These are phyloP conservation scores for Orbilia brochopaga DNA, from an alignment of 2,329 filamentous ascomycete species.

Conservation along the genomic window DNA sequence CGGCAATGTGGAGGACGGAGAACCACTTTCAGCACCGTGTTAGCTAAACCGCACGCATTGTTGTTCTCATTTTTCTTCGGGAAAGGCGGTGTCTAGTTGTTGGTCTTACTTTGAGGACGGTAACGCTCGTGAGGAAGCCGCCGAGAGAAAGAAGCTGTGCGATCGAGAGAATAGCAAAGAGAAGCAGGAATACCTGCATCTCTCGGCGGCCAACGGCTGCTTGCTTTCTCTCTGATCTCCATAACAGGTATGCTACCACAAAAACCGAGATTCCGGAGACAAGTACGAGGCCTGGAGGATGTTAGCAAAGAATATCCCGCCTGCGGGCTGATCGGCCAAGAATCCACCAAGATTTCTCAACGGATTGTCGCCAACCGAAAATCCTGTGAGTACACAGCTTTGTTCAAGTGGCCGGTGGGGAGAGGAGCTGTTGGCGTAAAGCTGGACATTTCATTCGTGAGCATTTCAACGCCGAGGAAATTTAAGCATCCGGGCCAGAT, in stretches of 20 bases:
- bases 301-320: constrained; percentile 52
- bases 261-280: constrained; percentile 78
- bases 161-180: constrained; percentile 85
- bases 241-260: constrained; percentile 70
- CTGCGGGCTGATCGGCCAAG: constrained; percentile 8
- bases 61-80: neutral
- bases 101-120: constrained; percentile 68
- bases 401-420: constrained; percentile 4
- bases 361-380: constrained; percentile 61
- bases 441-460: constrained; percentile 25
- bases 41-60: constrained; percentile 14
- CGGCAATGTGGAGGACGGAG: constrained; percentile 84
- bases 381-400: constrained; percentile 51
- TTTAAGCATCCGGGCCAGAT: constrained; percentile 5
- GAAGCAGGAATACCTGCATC: constrained; percentile 90
- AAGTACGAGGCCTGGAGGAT: constrained; percentile 78
- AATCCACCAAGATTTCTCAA: constrained; percentile 83
- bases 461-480: too few species aligned
- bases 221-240: constrained; percentile 83
- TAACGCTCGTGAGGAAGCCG: constrained; percentile 69
- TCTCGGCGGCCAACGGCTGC: constrained; percentile 94
- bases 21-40: constrained; percentile 63
- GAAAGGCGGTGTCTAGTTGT: neutral
- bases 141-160: constrained; percentile 97
- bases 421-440: constrained; percentile 34